phyloP scores from a whole-genome alignment of 2,329 filamentous ascomycete genomes.

The Claviceps digitariae region DNA sequence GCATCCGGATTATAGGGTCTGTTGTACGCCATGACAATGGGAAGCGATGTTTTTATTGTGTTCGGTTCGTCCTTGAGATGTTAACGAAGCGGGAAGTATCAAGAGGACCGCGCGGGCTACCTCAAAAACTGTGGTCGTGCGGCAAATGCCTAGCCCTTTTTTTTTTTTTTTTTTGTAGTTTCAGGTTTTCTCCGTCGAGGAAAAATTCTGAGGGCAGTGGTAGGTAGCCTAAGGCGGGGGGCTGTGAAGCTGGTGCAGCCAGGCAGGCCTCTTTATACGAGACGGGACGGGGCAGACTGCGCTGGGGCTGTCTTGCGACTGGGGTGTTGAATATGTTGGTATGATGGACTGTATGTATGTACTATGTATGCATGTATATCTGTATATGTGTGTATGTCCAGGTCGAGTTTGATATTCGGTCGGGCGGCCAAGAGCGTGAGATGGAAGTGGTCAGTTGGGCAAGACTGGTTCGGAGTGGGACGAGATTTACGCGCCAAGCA shows the following conservation, averaged over 20 bases:
- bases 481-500: neutral
- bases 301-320: neutral
- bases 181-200: neutral
- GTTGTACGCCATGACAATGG: slow-evolving; percentile 74
- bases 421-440: too few relatives aligned
- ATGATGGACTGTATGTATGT: neutral
- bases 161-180: neutral
- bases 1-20: slow-evolving; percentile 86
- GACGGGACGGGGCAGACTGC: neutral
- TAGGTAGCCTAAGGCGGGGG: neutral
- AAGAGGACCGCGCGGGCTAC: neutral
- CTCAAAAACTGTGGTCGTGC: neutral
- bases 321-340: neutral
- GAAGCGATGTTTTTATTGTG: neutral
- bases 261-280: neutral
- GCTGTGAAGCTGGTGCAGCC: neutral
- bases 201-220: neutral
- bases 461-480: neutral
- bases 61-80: neutral
- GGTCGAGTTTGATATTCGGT: neutral
- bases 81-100: too few relatives aligned
- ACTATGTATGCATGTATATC: neutral
- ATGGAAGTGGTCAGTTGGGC: neutral
- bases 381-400: neutral
- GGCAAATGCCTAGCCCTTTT: neutral